These are phyloP conservation scores for Hypoxylon sp. DNA, from an alignment of 2,329 filamentous ascomycete genomes.

Conservation along the genomic window DNA sequence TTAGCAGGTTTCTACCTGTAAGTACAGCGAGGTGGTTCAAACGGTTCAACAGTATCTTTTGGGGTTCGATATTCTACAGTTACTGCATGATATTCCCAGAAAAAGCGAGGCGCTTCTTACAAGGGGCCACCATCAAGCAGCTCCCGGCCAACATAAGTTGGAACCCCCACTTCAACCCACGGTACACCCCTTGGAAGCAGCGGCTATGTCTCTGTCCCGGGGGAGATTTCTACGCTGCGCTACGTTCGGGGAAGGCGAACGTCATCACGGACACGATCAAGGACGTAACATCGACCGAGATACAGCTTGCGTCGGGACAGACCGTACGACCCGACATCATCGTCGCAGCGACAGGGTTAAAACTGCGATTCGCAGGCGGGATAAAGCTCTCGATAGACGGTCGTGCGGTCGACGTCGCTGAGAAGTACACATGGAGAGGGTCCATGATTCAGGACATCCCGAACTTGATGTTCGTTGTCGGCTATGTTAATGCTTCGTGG, in stretches of 20 bases:
- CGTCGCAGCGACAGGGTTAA: slow-evolving; percentile 77
- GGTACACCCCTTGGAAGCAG: slow-evolving; percentile 80
- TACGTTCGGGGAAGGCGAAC: slow-evolving; percentile 62
- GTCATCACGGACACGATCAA: slow-evolving; percentile 69
- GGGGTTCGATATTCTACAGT: slow-evolving; percentile 63
- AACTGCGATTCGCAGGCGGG: slow-evolving; percentile 70
- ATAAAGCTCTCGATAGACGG: slow-evolving; percentile 69
- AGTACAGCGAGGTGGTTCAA: slow-evolving; percentile 54
- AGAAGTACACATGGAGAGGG: slow-evolving; percentile 74
- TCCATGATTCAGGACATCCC: slow-evolving; percentile 77
- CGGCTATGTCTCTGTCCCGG: slow-evolving; percentile 77
- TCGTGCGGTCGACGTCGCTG: slow-evolving; percentile 60
- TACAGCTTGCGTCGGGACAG: slow-evolving; percentile 64
- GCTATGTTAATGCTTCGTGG: slow-evolving; percentile 78
- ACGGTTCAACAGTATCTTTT: slow-evolving; percentile 63
- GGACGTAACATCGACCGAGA: slow-evolving; percentile 63
- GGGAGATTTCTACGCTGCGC: slow-evolving; percentile 69
- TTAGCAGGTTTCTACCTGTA: slow-evolving; percentile 34
- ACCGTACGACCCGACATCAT: slow-evolving; percentile 75
- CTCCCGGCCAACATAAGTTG: slow-evolving; percentile 69
- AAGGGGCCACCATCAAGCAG: slow-evolving; percentile 59
- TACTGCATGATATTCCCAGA: slow-evolving; percentile 69
- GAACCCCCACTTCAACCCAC: slow-evolving; percentile 75
- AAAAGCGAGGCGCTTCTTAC: slow-evolving; percentile 64
- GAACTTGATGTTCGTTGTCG: slow-evolving; percentile 73